Percentiles rank a stretch among this genome's conserved stretches.
Conservation (phyloP, 257 asterid genomes). For the Solanum boliviense region DNA sequence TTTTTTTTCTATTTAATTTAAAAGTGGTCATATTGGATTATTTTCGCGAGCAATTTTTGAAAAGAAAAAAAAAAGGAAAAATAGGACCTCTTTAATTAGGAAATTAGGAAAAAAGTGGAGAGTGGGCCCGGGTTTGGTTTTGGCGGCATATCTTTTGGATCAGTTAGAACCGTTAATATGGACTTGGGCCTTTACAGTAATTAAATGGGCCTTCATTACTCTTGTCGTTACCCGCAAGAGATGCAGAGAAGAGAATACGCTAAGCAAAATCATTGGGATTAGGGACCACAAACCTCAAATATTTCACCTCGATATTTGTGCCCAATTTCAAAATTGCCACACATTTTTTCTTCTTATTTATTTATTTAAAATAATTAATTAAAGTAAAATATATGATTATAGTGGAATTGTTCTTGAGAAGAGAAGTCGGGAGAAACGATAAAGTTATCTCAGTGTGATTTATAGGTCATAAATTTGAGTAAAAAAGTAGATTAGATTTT, state of each 20-base stretch:
- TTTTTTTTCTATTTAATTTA: no score
- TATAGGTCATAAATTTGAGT: neutral
- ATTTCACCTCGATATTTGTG: neutral
- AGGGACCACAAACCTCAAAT: neutral
- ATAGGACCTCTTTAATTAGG: neutral
- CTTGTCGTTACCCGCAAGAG: slow-evolving; percentile 4
- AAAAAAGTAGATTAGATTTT: neutral
- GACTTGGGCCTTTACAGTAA: neutral
- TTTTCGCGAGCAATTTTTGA: neutral
- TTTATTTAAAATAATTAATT: neutral
- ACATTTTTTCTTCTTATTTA: neutral
- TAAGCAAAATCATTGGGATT: neutral
- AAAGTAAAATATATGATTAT: neutral
- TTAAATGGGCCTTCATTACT: neutral
- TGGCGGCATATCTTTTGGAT: neutral
- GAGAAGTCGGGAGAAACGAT: neutral
- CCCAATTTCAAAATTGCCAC: neutral
- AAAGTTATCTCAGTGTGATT: neutral
- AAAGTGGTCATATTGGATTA: no score
- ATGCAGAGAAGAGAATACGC: neutral
- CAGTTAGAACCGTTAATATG: neutral
- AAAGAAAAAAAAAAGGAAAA: neutral
- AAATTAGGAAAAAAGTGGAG: neutral
- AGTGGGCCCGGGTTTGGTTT: neutral
- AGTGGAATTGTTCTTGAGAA: neutral